Conservation (phyloP, 441 rosid species). For the Omphalea diandra region DNA sequence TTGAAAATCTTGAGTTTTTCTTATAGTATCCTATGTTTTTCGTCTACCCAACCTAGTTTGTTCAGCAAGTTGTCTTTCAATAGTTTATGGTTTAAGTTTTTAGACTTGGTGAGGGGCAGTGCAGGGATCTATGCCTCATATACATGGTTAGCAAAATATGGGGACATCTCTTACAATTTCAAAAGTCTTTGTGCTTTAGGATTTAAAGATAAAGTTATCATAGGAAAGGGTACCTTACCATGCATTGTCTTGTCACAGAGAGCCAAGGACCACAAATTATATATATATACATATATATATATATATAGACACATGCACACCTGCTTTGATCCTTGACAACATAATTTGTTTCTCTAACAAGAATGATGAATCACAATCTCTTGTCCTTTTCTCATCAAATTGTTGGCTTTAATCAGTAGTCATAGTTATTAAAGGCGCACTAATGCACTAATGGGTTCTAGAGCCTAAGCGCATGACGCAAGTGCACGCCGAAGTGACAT, state of each 20-base stretch:
- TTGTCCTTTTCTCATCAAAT: conserved; percentile 1
- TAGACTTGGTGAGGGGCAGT: not conserved
- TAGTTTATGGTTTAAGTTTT: not conserved
- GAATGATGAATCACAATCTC: not conserved
- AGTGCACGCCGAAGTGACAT: too few species aligned
- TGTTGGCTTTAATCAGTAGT: conserved; percentile 10
- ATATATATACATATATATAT: too few species aligned
- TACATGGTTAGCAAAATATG: not conserved
- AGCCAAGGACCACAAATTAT: conserved; percentile 12
- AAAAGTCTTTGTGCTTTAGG: not conserved
- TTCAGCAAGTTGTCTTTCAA: not conserved
- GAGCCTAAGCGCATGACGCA: too few species aligned
- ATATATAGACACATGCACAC: too few species aligned
- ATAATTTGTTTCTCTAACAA: not conserved
- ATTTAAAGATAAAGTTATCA: conserved; percentile 23
- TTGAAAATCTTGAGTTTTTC: not conserved
- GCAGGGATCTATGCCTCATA: not conserved
- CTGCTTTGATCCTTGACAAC: conserved; percentile 10
- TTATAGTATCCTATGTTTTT: not conserved
- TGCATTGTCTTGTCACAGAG: conserved; percentile 15
- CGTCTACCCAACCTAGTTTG: not conserved
- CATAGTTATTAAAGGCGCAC: too few species aligned
- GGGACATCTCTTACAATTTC: not conserved
- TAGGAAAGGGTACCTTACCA: conserved; percentile 13
- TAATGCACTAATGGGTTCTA: too few species aligned